These are phyloP conservation scores for Sesbania bispinosa DNA, from an alignment of 306 rosid genomes.

Conservation along the genomic window DNA sequence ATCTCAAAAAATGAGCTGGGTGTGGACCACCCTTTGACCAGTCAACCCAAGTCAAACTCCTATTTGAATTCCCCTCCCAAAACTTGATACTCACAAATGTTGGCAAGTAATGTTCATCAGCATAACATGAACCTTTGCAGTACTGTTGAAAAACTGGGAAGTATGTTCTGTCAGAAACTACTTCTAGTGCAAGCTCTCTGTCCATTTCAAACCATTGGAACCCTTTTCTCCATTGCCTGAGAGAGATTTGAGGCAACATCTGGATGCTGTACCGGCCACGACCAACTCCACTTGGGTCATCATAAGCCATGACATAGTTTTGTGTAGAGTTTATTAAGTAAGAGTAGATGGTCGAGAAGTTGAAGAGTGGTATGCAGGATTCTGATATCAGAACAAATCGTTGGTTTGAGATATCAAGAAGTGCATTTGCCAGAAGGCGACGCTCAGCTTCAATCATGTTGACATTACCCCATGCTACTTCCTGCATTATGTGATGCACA, in stretches of 20 bases:
- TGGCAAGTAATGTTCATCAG: slow-evolving; percentile 86
- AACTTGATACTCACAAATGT: slow-evolving; percentile 54
- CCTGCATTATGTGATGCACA: slow-evolving; percentile 48
- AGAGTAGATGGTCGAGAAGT: slow-evolving; percentile 67
- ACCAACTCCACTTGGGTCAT: slow-evolving; percentile 60
- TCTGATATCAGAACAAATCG: slow-evolving; percentile 76
- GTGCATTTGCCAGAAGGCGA: slow-evolving; percentile 73
- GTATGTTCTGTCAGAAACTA: slow-evolving; percentile 52
- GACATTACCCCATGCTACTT: slow-evolving; percentile 71
- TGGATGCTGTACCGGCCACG: slow-evolving; percentile 56
- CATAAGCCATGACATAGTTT: slow-evolving; percentile 50
- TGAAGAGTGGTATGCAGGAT: slow-evolving; percentile 80
- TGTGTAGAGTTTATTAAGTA: slow-evolving; percentile 56
- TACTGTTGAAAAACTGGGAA: slow-evolving; percentile 51
- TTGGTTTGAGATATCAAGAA: slow-evolving; percentile 74
- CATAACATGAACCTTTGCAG: slow-evolving; percentile 54
- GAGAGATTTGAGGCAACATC: slow-evolving; percentile 50
- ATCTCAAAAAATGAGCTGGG: slow-evolving; percentile 49
- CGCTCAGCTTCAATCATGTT: slow-evolving; percentile 90
- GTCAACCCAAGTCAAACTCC: slow-evolving; percentile 82
- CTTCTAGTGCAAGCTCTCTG: slow-evolving; percentile 53
- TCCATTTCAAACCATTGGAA: slow-evolving; percentile 87
- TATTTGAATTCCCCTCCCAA: slow-evolving; percentile 55
- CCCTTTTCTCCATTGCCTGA: slow-evolving; percentile 78
- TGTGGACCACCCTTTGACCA: slow-evolving; percentile 82